These are phyloP conservation scores for Colletotrichum magnum DNA, from an alignment of 2,329 filamentous ascomycete species.

Conservation along the genomic window DNA sequence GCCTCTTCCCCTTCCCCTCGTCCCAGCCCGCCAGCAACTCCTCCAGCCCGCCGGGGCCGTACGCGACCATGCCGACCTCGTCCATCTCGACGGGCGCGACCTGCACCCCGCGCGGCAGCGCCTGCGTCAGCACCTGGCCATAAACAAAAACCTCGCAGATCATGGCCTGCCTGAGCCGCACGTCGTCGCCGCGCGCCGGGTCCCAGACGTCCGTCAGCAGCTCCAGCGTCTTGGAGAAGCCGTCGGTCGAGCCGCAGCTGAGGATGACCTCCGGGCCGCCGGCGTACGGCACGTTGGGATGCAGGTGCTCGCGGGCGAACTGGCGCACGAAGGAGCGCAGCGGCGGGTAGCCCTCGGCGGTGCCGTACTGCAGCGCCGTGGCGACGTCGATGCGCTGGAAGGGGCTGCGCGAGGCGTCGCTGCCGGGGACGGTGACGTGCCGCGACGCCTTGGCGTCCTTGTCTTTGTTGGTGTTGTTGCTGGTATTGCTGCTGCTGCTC, in stretches of 20 bases:
- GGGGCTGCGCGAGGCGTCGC: constrained; percentile 68
- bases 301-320: constrained; percentile 82
- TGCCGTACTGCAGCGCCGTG: constrained; percentile 89
- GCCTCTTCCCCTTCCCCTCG: constrained; percentile 77
- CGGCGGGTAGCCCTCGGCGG: constrained; percentile 84
- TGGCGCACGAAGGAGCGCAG: constrained; percentile 83
- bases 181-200: constrained; percentile 72
- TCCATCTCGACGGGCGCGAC: constrained; percentile 83
- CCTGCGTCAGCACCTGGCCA: constrained; percentile 80
- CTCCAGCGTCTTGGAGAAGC: constrained; percentile 83
- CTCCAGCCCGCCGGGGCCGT: constrained; percentile 79
- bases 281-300: constrained; percentile 85
- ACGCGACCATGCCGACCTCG: constrained; percentile 81
- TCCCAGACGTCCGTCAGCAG: constrained; percentile 84
- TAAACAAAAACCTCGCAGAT: constrained; percentile 87
- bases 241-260: constrained; percentile 88
- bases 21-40: constrained; percentile 91
- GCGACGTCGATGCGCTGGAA: constrained; percentile 82
- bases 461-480: not conserved
- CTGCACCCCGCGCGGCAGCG: constrained; percentile 78
- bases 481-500: not conserved
- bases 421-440: constrained; percentile 79
- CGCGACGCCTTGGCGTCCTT: constrained; percentile 48
- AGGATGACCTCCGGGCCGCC: constrained; percentile 83
- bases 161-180: constrained; percentile 80